phyloP scores from a whole-genome alignment of 2,329 filamentous ascomycete species.

The Fusarium sp. region DNA sequence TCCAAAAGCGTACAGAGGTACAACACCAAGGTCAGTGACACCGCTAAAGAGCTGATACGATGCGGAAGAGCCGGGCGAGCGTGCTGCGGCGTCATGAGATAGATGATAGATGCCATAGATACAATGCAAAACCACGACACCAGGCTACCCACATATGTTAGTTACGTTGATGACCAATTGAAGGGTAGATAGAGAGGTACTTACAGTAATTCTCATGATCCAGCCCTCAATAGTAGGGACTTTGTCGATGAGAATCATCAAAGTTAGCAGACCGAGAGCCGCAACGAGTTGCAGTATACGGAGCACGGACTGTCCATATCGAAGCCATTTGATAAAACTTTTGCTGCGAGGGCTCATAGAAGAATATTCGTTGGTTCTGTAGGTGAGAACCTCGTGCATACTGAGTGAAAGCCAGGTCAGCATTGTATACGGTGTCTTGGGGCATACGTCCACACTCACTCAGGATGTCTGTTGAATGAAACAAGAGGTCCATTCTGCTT shows the following conservation, averaged over 20 bases:
- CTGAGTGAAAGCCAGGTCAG: conserved; percentile 48
- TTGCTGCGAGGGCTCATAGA: conserved; percentile 79
- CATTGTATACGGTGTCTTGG: not conserved
- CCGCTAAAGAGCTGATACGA: conserved; percentile 90
- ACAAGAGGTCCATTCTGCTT: conserved; percentile 81
- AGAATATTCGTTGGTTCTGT: conserved; percentile 69
- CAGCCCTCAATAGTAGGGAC: conserved; percentile 74
- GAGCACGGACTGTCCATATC: conserved; percentile 75
- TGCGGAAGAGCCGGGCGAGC: conserved; percentile 82
- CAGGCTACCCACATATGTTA: conserved; percentile 68
- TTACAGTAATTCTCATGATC: conserved; percentile 81
- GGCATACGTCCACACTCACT: conserved; percentile 64
- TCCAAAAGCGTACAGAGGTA: conserved; percentile 68
- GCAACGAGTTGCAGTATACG: conserved; percentile 74
- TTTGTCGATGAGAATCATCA: conserved; percentile 80
- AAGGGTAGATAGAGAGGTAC: conserved; percentile 45
- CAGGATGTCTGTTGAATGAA: conserved; percentile 86
- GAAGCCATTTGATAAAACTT: conserved; percentile 73
- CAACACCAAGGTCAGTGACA: conserved; percentile 71
- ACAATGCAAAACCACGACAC: conserved; percentile 76
- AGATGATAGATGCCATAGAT: conserved; percentile 87
- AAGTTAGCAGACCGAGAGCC: conserved; percentile 76
- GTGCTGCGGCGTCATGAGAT: conserved; percentile 72
- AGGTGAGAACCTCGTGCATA: conserved; percentile 71
- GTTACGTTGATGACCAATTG: conserved; percentile 3